Percentiles rank a stretch among this genome's conserved stretches.
Evolutionary conservation across 2,329 filamentous ascomycete species (phyloP).

Genomic region (Ophiostoma pallidulum): DNA sequence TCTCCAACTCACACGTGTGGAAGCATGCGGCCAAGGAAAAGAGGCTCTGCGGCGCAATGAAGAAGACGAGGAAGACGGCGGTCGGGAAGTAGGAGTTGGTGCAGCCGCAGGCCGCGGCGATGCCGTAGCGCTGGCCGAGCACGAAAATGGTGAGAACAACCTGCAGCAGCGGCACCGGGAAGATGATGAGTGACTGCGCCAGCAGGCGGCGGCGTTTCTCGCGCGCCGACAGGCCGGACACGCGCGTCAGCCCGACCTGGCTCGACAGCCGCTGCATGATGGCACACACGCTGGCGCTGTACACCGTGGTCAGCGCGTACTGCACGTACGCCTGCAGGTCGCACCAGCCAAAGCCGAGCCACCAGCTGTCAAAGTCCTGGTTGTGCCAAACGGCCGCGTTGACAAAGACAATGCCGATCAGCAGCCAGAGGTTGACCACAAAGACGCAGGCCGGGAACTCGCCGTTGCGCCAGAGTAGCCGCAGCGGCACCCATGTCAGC

Average conservation of each 20-base stretch:
- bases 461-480: conserved; percentile 40
- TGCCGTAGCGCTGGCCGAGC: conserved; percentile 37
- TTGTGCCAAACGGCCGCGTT: conserved; percentile 45
- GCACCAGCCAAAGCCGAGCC: conserved; percentile 42
- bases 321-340: conserved; percentile 36
- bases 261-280: conserved; percentile 45
- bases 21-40: conserved; percentile 35
- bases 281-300: conserved; percentile 41
- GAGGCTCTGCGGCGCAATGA: conserved; percentile 35
- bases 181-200: conserved; percentile 44
- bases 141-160: conserved; percentile 38
- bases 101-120: conserved; percentile 44
- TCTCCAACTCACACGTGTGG: conserved; percentile 36
- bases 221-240: conserved; percentile 27
- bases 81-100: conserved; percentile 32
- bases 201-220: conserved; percentile 36
- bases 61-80: conserved; percentile 42
- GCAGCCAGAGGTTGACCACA: conserved; percentile 34
- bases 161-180: conserved; percentile 43
- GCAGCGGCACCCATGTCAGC: conserved; percentile 41
- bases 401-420: conserved; percentile 40
- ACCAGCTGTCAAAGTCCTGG: conserved; percentile 42
- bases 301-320: conserved; percentile 33
- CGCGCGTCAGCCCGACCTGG: conserved; percentile 38
- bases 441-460: conserved; percentile 45